Conservation (phyloP, 2,329 filamentous ascomycete species). For the Atkinsonella hypoxylon region DNA sequence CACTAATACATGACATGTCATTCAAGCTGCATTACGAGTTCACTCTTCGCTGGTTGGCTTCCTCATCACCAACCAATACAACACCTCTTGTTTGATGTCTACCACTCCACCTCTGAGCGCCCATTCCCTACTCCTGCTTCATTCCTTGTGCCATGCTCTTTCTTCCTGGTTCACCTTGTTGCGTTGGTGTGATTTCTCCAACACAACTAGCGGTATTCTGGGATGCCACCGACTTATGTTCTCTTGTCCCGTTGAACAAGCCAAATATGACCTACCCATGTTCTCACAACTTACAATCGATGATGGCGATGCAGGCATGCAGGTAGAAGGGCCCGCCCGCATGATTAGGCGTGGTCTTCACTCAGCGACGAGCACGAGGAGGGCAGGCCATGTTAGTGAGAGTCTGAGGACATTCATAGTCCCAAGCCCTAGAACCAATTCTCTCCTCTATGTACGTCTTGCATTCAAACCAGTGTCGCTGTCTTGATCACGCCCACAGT, state of each 20-base stretch:
- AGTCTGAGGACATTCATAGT: background rate
- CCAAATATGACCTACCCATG: background rate
- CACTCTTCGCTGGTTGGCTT: background rate
- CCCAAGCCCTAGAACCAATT: background rate
- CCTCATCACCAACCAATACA: background rate
- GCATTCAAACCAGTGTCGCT: background rate
- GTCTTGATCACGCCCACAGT: background rate
- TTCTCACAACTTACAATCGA: background rate
- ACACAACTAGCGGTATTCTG: no score
- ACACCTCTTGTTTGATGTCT: background rate
- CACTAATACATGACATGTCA: conserved; percentile 4
- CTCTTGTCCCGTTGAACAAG: background rate
- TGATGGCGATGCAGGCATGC: background rate
- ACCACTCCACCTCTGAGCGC: background rate
- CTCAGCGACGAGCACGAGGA: background rate
- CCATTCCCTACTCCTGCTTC: background rate
- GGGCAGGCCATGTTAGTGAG: background rate
- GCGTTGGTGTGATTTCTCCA: background rate
- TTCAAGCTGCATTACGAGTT: background rate
- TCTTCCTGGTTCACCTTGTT: background rate
- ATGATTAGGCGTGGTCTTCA: background rate
- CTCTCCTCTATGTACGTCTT: background rate
- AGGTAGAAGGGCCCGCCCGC: background rate
- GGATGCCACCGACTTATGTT: no score
- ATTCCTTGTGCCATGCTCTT: background rate